Evolutionary conservation across 2,329 filamentous ascomycete species (phyloP).

Genomic region (Grosmannia clavigera): DNA sequence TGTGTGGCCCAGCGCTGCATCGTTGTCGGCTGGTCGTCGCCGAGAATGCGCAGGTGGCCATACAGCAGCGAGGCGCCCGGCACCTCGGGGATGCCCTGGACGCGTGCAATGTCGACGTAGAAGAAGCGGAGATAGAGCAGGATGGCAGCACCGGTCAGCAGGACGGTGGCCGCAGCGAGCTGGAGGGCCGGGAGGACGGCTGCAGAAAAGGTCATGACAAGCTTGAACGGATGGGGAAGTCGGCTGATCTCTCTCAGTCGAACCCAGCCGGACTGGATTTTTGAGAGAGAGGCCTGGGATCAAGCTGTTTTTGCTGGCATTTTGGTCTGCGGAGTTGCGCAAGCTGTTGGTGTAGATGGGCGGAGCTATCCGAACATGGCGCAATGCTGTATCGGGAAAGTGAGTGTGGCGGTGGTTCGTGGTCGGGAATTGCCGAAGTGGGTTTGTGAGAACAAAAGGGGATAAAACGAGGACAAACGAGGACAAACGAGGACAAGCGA

Average conservation of each 20-base stretch:
- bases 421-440: neutral
- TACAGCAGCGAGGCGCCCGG: neutral
- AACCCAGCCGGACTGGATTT: neutral
- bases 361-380: neutral
- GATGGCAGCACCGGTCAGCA: neutral
- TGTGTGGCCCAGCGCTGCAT: neutral
- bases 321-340: neutral
- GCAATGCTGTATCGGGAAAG: neutral
- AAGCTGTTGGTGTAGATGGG: neutral
- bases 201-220: neutral
- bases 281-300: neutral
- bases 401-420: neutral
- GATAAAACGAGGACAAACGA: neutral
- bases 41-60: conserved; percentile 1
- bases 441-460: too few species aligned
- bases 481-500: neutral
- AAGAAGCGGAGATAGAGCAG: neutral
- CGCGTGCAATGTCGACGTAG: neutral
- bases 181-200: neutral
- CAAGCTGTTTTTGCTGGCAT: neutral
- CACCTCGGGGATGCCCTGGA: conserved; percentile 2
- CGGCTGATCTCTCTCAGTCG: neutral
- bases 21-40: conserved; percentile 1
- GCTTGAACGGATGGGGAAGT: neutral
- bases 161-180: neutral